Percentiles rank a stretch among this genome's conserved stretches.
Conservation (phyloP, 73 alveolate genomes). For the Paraurostyla sp. region DNA sequence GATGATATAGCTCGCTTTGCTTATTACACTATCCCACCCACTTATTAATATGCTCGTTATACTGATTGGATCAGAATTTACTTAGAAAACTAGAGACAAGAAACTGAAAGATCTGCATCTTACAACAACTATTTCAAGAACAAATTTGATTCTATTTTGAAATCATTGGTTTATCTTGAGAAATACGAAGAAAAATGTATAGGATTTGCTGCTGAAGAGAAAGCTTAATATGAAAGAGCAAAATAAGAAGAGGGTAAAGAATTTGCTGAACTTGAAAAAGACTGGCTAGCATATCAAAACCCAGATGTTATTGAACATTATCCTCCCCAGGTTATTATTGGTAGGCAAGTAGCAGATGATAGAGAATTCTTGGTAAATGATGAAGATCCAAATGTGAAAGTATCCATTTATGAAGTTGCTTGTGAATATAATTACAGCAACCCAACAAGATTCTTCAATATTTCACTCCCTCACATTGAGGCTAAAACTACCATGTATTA, state of each 20-base stretch:
- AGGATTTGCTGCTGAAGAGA: conserved; percentile 25
- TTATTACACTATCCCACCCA: conserved; percentile 68
- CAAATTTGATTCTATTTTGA: conserved; percentile 54
- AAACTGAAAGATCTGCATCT: conserved; percentile 45
- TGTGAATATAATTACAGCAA: conserved; percentile 49
- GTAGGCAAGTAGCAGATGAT: conserved; percentile 40
- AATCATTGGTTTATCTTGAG: conserved; percentile 2
- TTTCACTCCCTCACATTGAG: conserved; percentile 52
- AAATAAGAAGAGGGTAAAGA: neutral
- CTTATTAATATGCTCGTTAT: conserved; percentile 71
- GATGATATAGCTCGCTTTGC: conserved; percentile 61
- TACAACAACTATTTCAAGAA: conserved; percentile 45
- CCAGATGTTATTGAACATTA: conserved; percentile 28
- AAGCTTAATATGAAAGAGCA: neutral
- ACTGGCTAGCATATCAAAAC: conserved; percentile 28
- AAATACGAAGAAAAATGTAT: conserved; percentile 33
- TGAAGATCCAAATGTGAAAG: conserved; percentile 51
- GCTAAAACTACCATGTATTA: conserved; percentile 35
- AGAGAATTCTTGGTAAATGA: neutral
- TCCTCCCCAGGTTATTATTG: conserved; percentile 37
- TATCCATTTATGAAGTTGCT: conserved; percentile 38
- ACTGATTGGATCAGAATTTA: conserved; percentile 81
- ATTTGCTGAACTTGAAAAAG: conserved; percentile 25
- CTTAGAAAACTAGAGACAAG: conserved; percentile 48
- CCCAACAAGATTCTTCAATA: conserved; percentile 46